These are phyloP conservation scores for Clarireedia monteithiana DNA, from an alignment of 2,329 filamentous ascomycete species.

Conservation along the genomic window DNA sequence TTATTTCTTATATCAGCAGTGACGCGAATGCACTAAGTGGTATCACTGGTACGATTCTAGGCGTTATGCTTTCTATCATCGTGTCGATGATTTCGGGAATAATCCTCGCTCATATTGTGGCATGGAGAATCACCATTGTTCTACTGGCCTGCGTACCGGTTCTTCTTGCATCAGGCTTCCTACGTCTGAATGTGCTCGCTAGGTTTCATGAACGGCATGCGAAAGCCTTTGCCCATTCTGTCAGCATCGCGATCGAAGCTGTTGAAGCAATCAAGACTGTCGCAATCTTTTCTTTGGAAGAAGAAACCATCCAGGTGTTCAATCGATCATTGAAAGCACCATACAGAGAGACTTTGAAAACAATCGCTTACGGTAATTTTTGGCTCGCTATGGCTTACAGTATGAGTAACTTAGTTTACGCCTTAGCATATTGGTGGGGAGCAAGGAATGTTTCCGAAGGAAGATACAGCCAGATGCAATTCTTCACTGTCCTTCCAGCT, in stretches of 20 bases:
- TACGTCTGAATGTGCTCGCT: neutral
- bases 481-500: constrained; percentile 65
- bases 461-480: constrained; percentile 55
- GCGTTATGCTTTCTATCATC: constrained; percentile 57
- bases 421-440: constrained; percentile 75
- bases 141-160: constrained; percentile 54
- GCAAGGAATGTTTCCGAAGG: constrained; percentile 61
- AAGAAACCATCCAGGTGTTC: constrained; percentile 47
- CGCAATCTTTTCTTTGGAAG: constrained; percentile 46
- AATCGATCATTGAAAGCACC: constrained; percentile 42
- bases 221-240: neutral
- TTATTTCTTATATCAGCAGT: constrained; percentile 62
- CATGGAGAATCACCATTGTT: constrained; percentile 69
- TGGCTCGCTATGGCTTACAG: constrained; percentile 52
- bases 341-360: constrained; percentile 43
- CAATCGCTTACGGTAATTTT: constrained; percentile 38
- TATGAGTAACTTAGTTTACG: constrained; percentile 60
- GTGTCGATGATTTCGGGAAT: constrained; percentile 63
- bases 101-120: constrained; percentile 59
- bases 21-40: constrained; percentile 61
- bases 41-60: constrained; percentile 62
- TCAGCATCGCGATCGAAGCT: constrained; percentile 38
- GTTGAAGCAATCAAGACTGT: constrained; percentile 58
- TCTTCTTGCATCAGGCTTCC: neutral
- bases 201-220: neutral